Evolutionary conservation across 2,329 filamentous ascomycete genomes (phyloP), one percentile per base, ranked within the genome.

Genomic region (Colletotrichum spinosum): DNA sequence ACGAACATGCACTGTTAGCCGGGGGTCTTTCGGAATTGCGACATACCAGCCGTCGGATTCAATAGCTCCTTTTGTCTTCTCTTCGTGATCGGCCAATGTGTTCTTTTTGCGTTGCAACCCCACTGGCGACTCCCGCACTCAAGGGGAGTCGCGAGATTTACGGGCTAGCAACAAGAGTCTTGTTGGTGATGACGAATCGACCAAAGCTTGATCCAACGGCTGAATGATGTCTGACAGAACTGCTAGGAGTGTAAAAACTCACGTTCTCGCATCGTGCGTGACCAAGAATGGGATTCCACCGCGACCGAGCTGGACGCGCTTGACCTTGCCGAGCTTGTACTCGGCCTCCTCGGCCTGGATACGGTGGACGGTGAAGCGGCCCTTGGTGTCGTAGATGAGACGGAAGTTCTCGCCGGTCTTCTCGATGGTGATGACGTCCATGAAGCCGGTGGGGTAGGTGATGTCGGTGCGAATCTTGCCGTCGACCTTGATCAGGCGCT

Each of bases 221-320:
- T 97, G 95, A 97, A 94, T 96, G 94, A 97, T 93, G 92, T 92
- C 86, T 88, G 86, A 89, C 86, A 91, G 89, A 92, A 65, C 42
- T 49, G 53, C 10, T 46, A 6, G 54, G 54, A 34, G 56, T n/a
- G 33, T 48, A 25, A 11, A 60, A 44, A 98, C 95, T 97, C 88
- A 99, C 95, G 96, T 99, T 94, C 96, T 92, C 87, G 96, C 96
- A 96, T 99, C 96, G 93, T 99, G 96, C 94, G 96, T 99, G 93
- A 99, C 96, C 94, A 98, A 97, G 94, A 97, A 99, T 97, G 96
- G 96, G 91, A 99, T 97, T 88, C 94, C 96, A 86, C 96, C 97
- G 86, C 94, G 95, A 88, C 96, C 96, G 78, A 99, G 90, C 89
- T 99, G 96, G 71, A 99, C 96, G 79, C 95, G 92, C 93, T 97